Evolutionary conservation across 78 protist species (phyloP), one percentile per base, ranked within the genome.

Genomic region (Guillardia theta): DNA sequence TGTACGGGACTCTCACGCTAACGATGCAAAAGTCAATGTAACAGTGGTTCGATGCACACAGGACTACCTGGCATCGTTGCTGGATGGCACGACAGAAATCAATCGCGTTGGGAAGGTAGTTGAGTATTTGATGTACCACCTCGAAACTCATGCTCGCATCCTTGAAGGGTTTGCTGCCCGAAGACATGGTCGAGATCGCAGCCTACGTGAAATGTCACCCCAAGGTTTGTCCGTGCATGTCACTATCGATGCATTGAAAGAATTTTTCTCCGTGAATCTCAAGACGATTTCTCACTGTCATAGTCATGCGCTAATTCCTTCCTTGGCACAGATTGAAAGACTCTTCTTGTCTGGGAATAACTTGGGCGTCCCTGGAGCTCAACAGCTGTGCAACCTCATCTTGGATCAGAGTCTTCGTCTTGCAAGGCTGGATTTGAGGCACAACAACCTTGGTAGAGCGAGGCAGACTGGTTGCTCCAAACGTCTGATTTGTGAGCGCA

Each of bases 1-100:
- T n/a, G n/a, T n/a, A n/a, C n/a, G n/a, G n/a, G n/a, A n/a, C n/a
- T n/a, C n/a, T n/a, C n/a, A n/a, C n/a, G n/a, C n/a, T n/a, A n/a
- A n/a, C n/a, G n/a, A n/a, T n/a, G n/a, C n/a, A n/a, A n/a, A n/a
- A n/a, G n/a, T n/a, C n/a, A n/a, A n/a, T n/a, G n/a, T n/a, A n/a
- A n/a, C n/a, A n/a, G n/a, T n/a, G n/a, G n/a, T n/a, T n/a, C n/a
- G n/a, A n/a, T n/a, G n/a, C 48, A 78, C 90, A 22, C 6, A 45
- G 18, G 90, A 78, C 90, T 78, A 78, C 90, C 90, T 78, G 15
- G 90, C 90, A 10, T 78, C 90, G 37, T 30, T 78, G 41, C 90
- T 78, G 53, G 90, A 78, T 3, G 48, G 48, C 48, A 70, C 83
- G 36, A 33, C 83, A 22, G 83, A 70, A 18, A 70, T 70, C 83